These are phyloP conservation scores for Tetragonia tetragonoides DNA, from an alignment of 148 eudicot species.

Conservation along the genomic window DNA sequence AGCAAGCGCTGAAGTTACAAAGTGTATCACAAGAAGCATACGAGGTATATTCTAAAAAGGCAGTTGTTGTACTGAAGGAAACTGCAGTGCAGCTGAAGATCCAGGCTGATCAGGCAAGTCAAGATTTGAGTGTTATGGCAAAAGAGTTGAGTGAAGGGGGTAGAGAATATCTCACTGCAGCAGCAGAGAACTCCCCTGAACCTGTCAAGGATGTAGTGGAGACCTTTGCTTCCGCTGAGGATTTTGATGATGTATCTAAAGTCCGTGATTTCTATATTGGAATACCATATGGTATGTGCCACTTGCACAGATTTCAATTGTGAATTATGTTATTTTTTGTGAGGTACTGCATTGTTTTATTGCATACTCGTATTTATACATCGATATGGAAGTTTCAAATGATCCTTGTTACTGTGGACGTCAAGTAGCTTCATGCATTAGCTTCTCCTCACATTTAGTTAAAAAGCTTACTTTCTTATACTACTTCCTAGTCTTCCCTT, in stretches of 20 bases:
- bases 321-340: background rate
- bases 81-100: conserved; percentile 70
- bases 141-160: conserved; percentile 72
- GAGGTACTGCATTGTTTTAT: background rate
- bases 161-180: conserved; percentile 54
- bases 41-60: conserved; percentile 69
- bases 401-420: background rate
- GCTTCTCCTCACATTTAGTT: background rate
- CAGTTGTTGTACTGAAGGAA: conserved; percentile 57
- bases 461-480: background rate
- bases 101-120: conserved; percentile 79
- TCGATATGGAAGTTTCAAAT: background rate
- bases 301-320: background rate
- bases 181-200: conserved; percentile 81
- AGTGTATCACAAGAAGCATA: conserved; percentile 90
- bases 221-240: conserved; percentile 67
- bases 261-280: conserved; percentile 83
- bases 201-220: conserved; percentile 89
- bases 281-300: conserved; percentile 78
- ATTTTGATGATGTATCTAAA: conserved; percentile 61
- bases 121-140: conserved; percentile 57
- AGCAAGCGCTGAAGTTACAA: conserved; percentile 74
- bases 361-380: background rate
- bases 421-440: background rate
- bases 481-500: background rate